phyloP scores from a whole-genome alignment of 169 alveolate species.

The Plasmodium gonderi region DNA sequence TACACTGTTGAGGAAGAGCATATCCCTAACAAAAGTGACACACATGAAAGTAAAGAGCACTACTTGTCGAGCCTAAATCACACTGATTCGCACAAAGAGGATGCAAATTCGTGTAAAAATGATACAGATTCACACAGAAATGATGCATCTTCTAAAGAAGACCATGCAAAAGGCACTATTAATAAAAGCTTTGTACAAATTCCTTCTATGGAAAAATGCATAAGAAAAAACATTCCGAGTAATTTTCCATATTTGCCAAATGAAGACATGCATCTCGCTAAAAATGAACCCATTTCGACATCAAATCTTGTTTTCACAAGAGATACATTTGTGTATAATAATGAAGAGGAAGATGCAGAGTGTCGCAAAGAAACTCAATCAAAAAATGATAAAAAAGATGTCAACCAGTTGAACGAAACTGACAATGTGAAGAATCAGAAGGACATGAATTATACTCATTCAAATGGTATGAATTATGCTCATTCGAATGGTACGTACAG shows the following conservation, averaged over 20 bases:
- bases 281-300: background rate
- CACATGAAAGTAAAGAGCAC: background rate
- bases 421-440: background rate
- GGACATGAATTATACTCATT: background rate
- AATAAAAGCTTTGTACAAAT: background rate
- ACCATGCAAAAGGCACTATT: background rate
- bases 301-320: background rate
- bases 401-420: background rate
- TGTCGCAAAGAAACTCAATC: background rate
- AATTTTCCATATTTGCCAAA: background rate
- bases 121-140: background rate
- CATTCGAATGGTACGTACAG: background rate
- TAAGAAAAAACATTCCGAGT: background rate
- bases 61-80: background rate
- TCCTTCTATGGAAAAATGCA: constrained; percentile 6
- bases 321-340: background rate
- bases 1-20: background rate
- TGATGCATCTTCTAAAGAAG: background rate
- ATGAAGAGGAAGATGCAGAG: background rate
- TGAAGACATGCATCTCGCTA: background rate
- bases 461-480: background rate
- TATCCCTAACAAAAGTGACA: background rate
- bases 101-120: no score
- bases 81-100: background rate
- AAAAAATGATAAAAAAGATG: background rate